Base-by-base conservation (phyloP, 2,329 filamentous ascomycete species). In the Paecilomyces fulvus region DNA sequence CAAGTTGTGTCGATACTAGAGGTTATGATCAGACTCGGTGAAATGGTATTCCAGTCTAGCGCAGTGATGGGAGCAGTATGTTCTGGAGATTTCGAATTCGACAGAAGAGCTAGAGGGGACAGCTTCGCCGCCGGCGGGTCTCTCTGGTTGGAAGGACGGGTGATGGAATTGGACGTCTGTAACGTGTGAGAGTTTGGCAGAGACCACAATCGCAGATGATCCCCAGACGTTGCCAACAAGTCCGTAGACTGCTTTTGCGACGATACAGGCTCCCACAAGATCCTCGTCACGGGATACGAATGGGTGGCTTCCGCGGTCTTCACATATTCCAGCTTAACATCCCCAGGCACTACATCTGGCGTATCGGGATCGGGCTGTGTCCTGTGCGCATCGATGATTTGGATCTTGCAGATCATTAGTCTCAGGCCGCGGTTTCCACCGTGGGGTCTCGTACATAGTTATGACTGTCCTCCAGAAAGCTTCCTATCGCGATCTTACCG, bases 1-100 rank as follows among this genome's bases (percentile, higher is more conserved):
- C 94, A 99, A 5, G 94, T 99, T 1, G 94, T 99, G 70, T 99
- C 94, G 67, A 99, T 99, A 71, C 92, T 97, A 3, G 92, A 96
- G 0, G 94, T 99, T 67, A 99, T 99, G 69, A 99, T 99, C 55
- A 99, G 79, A 71, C 92, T 96, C 0, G 94, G 94, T 23, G 91
- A 96, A 54, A 99, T 87, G 1, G 90, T 95, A 68, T 99, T 99
- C 94, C 94, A 99, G 71, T 99, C 94, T 51, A 99, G 80, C 14
- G 92, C 96, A 1, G 94, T 99, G 57, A 99, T 83, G 20, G 94
- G 94, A 12, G 94, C 94, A 4, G 94, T 99, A 70, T 99, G 95
- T 68, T 99, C 94, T 3, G 94, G 94, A 0, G 94, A 97, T 76
- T 99, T 99, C 30, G 92, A 96, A 74, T 99, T 99, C 31, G 92